Conservation (phyloP, 2,329 filamentous ascomycete species). For the Verticillium longisporum region DNA sequence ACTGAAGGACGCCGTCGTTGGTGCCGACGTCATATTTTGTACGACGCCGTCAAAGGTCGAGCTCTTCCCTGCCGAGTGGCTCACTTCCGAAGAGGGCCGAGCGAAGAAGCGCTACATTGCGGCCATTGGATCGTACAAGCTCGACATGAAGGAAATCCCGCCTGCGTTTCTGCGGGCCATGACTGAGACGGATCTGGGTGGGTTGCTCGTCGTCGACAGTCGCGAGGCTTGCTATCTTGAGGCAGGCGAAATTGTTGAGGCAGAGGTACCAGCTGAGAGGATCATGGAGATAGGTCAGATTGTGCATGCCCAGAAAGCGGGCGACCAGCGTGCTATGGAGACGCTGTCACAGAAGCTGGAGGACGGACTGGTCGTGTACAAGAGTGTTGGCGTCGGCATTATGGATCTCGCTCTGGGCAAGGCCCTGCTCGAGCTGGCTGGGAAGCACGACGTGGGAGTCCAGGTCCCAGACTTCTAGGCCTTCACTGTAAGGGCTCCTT, state of each 20-base stretch:
- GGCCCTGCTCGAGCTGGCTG: constrained; percentile 49
- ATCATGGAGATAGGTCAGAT: constrained; percentile 74
- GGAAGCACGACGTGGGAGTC: constrained; percentile 46
- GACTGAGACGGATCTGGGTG: constrained; percentile 15
- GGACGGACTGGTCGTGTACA: constrained; percentile 60
- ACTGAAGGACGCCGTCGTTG: constrained; percentile 62
- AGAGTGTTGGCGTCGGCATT: constrained; percentile 58
- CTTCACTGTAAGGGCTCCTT: too few species aligned
- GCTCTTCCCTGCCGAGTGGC: constrained; percentile 65
- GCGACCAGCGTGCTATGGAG: constrained; percentile 39
- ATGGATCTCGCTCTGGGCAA: constrained; percentile 60
- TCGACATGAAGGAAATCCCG: constrained; percentile 77
- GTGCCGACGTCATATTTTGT: constrained; percentile 78
- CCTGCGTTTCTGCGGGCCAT: constrained; percentile 65
- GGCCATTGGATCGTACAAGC: constrained; percentile 63
- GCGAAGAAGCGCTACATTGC: constrained; percentile 66
- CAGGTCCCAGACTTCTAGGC: constrained; percentile 43
- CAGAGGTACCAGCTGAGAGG: constrained; percentile 64
- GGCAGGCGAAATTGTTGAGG: constrained; percentile 80
- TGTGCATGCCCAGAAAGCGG: constrained; percentile 22
- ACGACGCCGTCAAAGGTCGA: constrained; percentile 72
- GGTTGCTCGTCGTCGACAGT: constrained; percentile 66
- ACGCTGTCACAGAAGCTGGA: constrained; percentile 49
- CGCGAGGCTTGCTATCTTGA: constrained; percentile 74
- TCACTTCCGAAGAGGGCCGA: constrained; percentile 65